These are phyloP conservation scores for Plectosphaerella sp. DNA, from an alignment of 2,329 filamentous ascomycete genomes.

Conservation along the genomic window DNA sequence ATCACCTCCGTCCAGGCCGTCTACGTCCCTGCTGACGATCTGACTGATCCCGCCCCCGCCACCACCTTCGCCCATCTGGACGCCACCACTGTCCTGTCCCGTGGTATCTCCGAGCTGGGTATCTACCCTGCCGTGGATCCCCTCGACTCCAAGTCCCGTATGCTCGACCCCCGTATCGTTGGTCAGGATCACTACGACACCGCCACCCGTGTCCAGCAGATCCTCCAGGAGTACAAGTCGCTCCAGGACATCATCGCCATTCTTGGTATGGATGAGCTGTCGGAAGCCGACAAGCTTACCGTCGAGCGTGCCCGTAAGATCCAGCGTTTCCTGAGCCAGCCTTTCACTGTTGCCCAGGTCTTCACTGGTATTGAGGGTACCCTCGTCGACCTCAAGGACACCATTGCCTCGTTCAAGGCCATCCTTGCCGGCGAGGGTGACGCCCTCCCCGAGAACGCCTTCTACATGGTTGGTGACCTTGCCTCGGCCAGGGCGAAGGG, in stretches of 20 bases:
- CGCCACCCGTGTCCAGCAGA: constrained; percentile 94
- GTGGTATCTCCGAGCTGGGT: constrained; percentile 99
- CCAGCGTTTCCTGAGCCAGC: constrained; percentile 99
- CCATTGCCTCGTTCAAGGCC: constrained; percentile 94
- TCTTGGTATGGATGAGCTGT: constrained; percentile 99
- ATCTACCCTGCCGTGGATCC: constrained; percentile 99
- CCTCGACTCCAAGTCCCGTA: constrained; percentile 98
- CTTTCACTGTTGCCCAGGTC: constrained; percentile 83
- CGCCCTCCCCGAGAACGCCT: constrained; percentile 84
- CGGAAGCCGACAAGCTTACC: constrained; percentile 98
- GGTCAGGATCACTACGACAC: constrained; percentile 97
- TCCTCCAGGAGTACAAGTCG: constrained; percentile 99
- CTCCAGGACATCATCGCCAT: constrained; percentile 99
- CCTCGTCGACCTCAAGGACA: constrained; percentile 98
- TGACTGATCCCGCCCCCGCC: constrained; percentile 99
- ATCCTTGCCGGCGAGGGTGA: constrained; percentile 95
- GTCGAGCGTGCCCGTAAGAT: constrained; percentile 99
- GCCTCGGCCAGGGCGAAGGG: constrained; percentile 91
- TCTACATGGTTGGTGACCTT: constrained; percentile 99
- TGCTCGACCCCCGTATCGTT: constrained; percentile 98
- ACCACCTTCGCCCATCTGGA: constrained; percentile 99
- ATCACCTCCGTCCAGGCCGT: constrained; percentile 99
- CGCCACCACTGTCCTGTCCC: constrained; percentile 99
- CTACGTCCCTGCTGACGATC: constrained; percentile 99
- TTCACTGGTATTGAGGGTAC: constrained; percentile 93